phyloP scores from a whole-genome alignment of 2,329 filamentous ascomycete genomes.

The Cytospora leucostoma region DNA sequence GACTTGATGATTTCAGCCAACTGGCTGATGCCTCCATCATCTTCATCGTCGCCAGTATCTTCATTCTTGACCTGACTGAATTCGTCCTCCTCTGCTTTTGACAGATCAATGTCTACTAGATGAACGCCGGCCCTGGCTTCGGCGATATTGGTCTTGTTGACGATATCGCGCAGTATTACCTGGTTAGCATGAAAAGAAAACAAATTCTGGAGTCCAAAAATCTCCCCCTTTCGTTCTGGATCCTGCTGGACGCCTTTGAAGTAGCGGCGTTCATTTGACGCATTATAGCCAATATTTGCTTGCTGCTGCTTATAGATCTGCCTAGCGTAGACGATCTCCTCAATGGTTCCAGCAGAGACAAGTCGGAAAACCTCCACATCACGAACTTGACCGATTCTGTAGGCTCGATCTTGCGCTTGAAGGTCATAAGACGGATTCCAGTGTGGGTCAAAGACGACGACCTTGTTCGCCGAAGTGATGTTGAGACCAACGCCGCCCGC shows the following conservation, averaged over 20 bases:
- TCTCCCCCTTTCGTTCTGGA: conserved; percentile 81
- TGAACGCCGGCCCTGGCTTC: conserved; percentile 85
- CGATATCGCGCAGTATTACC: conserved; percentile 86
- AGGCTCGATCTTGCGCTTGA: conserved; percentile 94
- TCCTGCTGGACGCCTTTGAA: conserved; percentile 93
- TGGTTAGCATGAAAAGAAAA: conserved; percentile 80
- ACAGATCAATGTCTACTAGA: conserved; percentile 74
- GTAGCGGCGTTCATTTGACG: conserved; percentile 87
- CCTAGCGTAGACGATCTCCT: conserved; percentile 94
- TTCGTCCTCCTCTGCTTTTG: conserved; percentile 55
- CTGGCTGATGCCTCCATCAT: conserved; percentile 71
- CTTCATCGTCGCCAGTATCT: conserved; percentile 48
- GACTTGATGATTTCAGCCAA: conserved; percentile 62
- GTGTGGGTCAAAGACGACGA: conserved; percentile 94
- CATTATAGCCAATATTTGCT: conserved; percentile 95
- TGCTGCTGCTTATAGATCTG: conserved; percentile 99
- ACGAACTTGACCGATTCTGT: conserved; percentile 88
- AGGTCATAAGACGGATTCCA: conserved; percentile 97
- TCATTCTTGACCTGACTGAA: conserved; percentile 48
- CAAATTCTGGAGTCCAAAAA: conserved; percentile 87
- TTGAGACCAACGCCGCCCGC: conserved; percentile 93
- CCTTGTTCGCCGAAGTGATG: conserved; percentile 96
- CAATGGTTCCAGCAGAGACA: conserved; percentile 87
- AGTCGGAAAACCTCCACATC: conserved; percentile 96
- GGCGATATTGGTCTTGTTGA: conserved; percentile 97